Evolutionary conservation across 2,329 filamentous ascomycete genomes (phyloP).

Genomic region (Cladosporium sp.): DNA sequence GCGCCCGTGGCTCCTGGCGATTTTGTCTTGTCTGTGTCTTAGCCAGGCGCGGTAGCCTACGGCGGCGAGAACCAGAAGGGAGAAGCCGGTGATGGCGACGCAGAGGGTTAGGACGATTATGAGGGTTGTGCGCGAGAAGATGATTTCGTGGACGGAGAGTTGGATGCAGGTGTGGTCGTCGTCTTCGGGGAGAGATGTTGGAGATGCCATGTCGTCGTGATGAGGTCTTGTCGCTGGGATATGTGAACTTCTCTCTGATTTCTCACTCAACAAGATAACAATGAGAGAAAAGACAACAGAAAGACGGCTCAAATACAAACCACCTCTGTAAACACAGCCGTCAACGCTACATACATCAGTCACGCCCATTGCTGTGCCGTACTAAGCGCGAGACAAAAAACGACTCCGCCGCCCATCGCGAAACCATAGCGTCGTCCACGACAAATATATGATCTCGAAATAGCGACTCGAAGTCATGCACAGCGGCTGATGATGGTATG

Average conservation of each 20-base stretch:
- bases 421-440: slow-evolving; percentile 7
- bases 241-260: neutral
- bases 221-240: neutral
- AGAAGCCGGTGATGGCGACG: slow-evolving; percentile 28
- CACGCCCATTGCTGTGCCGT: slow-evolving; percentile 1
- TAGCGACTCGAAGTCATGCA: neutral
- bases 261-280: neutral
- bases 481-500: neutral
- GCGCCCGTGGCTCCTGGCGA: slow-evolving; percentile 30
- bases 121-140: slow-evolving; percentile 32
- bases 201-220: slow-evolving; percentile 1
- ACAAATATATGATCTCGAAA: neutral
- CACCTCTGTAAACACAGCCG: neutral
- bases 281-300: neutral
- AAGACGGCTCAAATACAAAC: neutral
- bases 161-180: slow-evolving; percentile 20
- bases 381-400: neutral
- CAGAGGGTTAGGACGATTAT: slow-evolving; percentile 30
- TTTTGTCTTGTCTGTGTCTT: slow-evolving; percentile 23
- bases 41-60: slow-evolving; percentile 29
- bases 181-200: neutral
- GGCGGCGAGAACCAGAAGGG: slow-evolving; percentile 26
- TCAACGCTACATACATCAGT: slow-evolving; percentile 4
- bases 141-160: slow-evolving; percentile 25
- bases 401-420: neutral